Base-by-base conservation (phyloP, 169 alveolate genomes). In the Babesia microti region DNA sequence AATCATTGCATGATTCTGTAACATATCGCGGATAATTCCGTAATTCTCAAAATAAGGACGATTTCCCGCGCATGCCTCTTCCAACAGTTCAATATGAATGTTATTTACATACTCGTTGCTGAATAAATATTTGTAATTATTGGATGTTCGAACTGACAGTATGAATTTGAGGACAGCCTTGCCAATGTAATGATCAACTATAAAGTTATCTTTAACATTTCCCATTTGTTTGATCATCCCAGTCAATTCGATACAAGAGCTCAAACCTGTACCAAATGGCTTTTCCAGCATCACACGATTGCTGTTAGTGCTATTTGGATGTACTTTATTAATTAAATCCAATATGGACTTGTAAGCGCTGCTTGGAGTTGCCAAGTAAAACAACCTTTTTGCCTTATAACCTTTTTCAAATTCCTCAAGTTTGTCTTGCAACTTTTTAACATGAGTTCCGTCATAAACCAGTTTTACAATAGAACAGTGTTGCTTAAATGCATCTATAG, bases 1-100 rank as follows among this genome's bases (percentile, higher is more conserved):
- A 27, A 54, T 68, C 58, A 65, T 41, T 18, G 66, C 76, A 41
- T 65, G 76, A 35, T 56, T 65, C 43, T 65, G 76, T 6, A 65
- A 32, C 76, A 65, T 65, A 39, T 65, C 76, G 15, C 76, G 55
- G 18, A 65, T 65, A 22, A 65, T 65, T 2, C 76, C 76, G 47
- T 65, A 65, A 34, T 36, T 18, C 28, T 65, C 76, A 28, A 65
- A 65, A 45, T 65, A 65, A 23, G 24, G 19, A 22, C 76, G 50
- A 11, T 70, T 70, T n/a, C 53, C 39, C 27, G 57, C 42, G 19
- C 76, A 68, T 15, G 55, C 55, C n/a, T 41, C 28, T 58, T 65
- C 76, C 58, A 54, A 54, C 65, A 65, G 48, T 35, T 40, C 41
- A 6, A 65, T 65, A 52, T 65, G 76, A 6, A 65, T 70, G 51